Evolutionary conservation across 495 filamentous ascomycete genomes (phyloP), one percentile per base, ranked within the genome.

Genomic region (Cudoniella acicularis): DNA sequence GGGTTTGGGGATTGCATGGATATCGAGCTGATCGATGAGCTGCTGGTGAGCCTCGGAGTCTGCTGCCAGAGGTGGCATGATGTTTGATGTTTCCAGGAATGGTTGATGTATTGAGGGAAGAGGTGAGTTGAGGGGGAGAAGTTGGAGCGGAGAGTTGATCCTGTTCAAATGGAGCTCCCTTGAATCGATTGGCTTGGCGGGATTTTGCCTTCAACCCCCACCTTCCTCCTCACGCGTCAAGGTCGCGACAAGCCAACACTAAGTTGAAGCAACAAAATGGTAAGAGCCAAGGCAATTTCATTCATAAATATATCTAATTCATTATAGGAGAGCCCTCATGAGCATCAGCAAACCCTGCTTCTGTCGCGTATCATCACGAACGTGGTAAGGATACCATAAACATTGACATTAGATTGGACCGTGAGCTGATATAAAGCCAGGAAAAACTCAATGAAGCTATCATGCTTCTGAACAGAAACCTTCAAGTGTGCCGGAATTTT

Each of bases 401-500:
- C 30, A 51, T 18, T 48, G 11, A 2, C 8, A 27, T 71, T 49
- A 48, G 18, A 11, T 18, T 43, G 26, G 25, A 24, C 36, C 63
- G 22, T 20, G 10, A 59, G 45, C 52, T 54, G 25, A 62, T 45
- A 27, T 36, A 42, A 0, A 49, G 6, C 36, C 54, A 98, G 94
- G 95, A 98, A 75, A 98, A 98, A 75, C 85, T 98, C 54, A 98
- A 98, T 65, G 94, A 98, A 73, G 86, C 94, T 0, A 79, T 98
- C 42, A 86, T 95, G 74, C 84, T 89, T 6, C 82, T 98, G 80
- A 98, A 97, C 73, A 93, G 90, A 70, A 86, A 82, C 42, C 85
- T 98, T 3, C 90, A 96, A 75, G 91, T 93, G 73, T 23, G 71
- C 43, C n/a, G 13, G 6, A n/a, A 49, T 46, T 54, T 48, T 13